phyloP scores from a whole-genome alignment of 2,329 filamentous ascomycete genomes.

The Talaromyces rugulosus region DNA sequence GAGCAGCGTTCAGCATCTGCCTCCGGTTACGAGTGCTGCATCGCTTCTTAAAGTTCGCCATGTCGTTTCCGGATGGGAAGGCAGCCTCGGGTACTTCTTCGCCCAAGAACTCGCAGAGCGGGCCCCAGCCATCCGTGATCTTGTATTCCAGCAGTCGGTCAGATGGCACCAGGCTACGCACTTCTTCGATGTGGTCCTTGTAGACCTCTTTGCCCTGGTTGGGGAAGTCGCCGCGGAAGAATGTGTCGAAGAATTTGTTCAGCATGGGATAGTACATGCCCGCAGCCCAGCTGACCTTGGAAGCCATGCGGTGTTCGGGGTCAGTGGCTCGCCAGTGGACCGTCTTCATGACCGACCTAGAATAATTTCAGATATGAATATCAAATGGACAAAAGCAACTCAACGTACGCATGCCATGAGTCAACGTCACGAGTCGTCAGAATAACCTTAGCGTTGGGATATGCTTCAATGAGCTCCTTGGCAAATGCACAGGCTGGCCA shows the following conservation, averaged over 20 bases:
- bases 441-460: constrained; percentile 68
- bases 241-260: constrained; percentile 37
- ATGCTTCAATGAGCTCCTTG: constrained; percentile 66
- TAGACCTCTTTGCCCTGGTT: constrained; percentile 62
- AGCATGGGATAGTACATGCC: constrained; percentile 56
- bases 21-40: constrained; percentile 51
- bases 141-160: constrained; percentile 53
- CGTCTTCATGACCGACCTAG: constrained; percentile 59
- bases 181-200: constrained; percentile 52
- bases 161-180: constrained; percentile 45
- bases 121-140: constrained; percentile 52
- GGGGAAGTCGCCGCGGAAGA: constrained; percentile 65
- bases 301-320: constrained; percentile 54
- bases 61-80: constrained; percentile 52
- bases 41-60: constrained; percentile 52
- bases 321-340: constrained; percentile 65
- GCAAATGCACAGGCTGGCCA: constrained; percentile 65
- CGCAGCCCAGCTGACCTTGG: constrained; percentile 60
- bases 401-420: constrained; percentile 53
- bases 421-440: constrained; percentile 64
- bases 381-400: neutral
- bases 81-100: constrained; percentile 47
- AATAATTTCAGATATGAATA: constrained; percentile 1
- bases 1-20: constrained; percentile 53
- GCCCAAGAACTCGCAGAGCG: constrained; percentile 53